Conservation (phyloP, 1,139 yeast species). For the Pichia sp. region DNA sequence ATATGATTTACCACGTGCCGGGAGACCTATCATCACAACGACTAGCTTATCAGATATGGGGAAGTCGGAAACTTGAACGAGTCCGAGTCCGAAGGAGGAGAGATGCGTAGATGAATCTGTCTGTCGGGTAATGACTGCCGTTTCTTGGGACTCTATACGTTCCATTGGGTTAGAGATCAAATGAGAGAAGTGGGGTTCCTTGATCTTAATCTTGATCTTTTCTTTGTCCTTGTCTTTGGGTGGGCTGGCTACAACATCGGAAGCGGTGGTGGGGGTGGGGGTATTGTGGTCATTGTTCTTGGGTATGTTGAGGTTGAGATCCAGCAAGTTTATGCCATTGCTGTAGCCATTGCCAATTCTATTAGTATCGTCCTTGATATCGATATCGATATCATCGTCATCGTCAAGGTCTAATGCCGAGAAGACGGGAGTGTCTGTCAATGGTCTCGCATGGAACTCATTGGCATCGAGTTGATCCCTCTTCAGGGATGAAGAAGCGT, state of each 20-base stretch:
- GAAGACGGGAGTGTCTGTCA: conserved; percentile 1
- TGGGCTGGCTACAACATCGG: no score
- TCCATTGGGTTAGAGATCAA: conserved; percentile 5
- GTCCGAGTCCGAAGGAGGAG: no score
- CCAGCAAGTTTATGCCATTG: not conserved
- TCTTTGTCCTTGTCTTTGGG: no score
- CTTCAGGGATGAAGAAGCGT: no score
- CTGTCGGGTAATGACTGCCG: conserved; percentile 3
- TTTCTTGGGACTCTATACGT: conserved; percentile 5
- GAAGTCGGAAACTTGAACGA: conserved; percentile 39
- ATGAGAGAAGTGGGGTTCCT: no score
- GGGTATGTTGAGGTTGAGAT: no score
- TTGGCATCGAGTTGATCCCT: no score
- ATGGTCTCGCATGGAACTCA: not conserved
- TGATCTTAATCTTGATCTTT: no score
- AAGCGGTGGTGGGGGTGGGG: no score
- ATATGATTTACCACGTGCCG: conserved; percentile 77
- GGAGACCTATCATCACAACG: conserved; percentile 91
- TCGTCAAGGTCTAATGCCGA: not conserved
- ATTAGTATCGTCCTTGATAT: not conserved
- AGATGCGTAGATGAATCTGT: no score
- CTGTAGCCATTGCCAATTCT: not conserved
- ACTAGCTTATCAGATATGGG: conserved; percentile 39
- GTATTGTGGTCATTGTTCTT: no score
- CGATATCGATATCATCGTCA: conserved; percentile 22